phyloP scores from a whole-genome alignment of 2,329 filamentous ascomycete species.

The Atkinsonella texensis region DNA sequence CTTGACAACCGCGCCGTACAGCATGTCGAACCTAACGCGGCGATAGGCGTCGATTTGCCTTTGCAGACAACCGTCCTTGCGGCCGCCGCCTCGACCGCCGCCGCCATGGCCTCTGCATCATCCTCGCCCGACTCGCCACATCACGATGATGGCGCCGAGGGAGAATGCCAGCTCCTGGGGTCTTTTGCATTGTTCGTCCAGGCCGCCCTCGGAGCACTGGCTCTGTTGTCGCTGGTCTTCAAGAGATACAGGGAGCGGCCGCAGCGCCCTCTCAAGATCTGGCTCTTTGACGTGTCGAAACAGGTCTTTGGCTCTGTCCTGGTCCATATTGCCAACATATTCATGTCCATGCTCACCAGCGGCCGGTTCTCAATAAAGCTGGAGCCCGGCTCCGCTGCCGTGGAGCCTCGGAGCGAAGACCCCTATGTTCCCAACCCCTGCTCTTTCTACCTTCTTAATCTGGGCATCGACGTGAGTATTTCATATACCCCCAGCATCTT shows the following conservation, averaged over 20 bases:
- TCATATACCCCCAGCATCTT: too few relatives aligned
- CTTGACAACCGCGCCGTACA: slow-evolving; percentile 3
- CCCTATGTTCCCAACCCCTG: slow-evolving; percentile 77
- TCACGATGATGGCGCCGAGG: slow-evolving; percentile 38
- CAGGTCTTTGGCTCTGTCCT: slow-evolving; percentile 90
- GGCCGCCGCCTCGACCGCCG: slow-evolving; percentile 7
- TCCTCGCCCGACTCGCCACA: slow-evolving; percentile 12
- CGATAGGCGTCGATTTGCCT: slow-evolving; percentile 10
- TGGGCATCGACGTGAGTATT: slow-evolving; percentile 80
- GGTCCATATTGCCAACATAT: slow-evolving; percentile 82
- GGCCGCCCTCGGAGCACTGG: slow-evolving; percentile 70
- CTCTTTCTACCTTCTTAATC: slow-evolving; percentile 88
- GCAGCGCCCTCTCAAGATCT: slow-evolving; percentile 86
- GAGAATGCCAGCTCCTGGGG: slow-evolving; percentile 79
- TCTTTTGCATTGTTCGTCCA: slow-evolving; percentile 88
- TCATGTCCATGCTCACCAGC: slow-evolving; percentile 93
- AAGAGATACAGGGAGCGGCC: slow-evolving; percentile 90
- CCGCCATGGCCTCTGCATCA: slow-evolving; percentile 17
- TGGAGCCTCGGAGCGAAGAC: slow-evolving; percentile 34
- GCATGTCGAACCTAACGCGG: not conserved
- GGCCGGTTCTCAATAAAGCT: slow-evolving; percentile 64
- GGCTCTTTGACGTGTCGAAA: slow-evolving; percentile 96
- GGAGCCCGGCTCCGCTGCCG: slow-evolving; percentile 25
- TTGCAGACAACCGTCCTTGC: slow-evolving; percentile 7
- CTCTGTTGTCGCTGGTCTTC: slow-evolving; percentile 76